These are phyloP conservation scores for Gigaspora rosea DNA, from an alignment of 192 early-diverging fungal genomes.

Conservation along the genomic window DNA sequence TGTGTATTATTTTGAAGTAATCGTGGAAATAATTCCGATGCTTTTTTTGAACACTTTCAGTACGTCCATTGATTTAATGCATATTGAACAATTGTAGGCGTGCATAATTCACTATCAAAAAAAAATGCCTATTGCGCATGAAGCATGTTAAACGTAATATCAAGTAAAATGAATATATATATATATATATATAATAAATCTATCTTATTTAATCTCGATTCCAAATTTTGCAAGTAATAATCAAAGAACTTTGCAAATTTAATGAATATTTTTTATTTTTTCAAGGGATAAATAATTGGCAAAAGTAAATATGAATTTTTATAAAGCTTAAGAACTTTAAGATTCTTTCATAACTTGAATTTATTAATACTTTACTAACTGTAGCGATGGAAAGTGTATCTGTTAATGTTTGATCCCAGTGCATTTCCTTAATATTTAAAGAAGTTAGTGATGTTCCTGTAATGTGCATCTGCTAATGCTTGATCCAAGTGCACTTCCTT, in stretches of 20 bases:
- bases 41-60: slow-evolving; percentile 45
- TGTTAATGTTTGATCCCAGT: too few relatives aligned
- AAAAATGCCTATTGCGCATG: too few relatives aligned
- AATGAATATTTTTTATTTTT: neutral
- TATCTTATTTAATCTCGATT: neutral
- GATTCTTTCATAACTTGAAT: neutral
- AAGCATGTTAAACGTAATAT: slow-evolving; percentile 8
- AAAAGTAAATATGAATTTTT: neutral
- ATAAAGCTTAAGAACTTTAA: neutral
- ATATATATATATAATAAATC: neutral
- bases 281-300: neutral
- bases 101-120: slow-evolving; percentile 7
- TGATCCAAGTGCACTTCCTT: too few relatives aligned
- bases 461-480: too few relatives aligned
- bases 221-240: neutral
- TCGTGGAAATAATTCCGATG: slow-evolving; percentile 66
- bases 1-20: slow-evolving; percentile 56
- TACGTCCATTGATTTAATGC: slow-evolving; percentile 53
- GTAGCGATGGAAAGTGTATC: too few relatives aligned
- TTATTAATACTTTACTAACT: too few relatives aligned
- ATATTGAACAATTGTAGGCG: slow-evolving; percentile 44
- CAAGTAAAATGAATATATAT: neutral
- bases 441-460: too few relatives aligned
- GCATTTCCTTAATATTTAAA: too few relatives aligned
- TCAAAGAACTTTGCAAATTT: slow-evolving; percentile 16